Percentiles rank a stretch among this genome's conserved stretches.
Conservation (phyloP, 805 yeast species). For the Yarrowia deformans region DNA sequence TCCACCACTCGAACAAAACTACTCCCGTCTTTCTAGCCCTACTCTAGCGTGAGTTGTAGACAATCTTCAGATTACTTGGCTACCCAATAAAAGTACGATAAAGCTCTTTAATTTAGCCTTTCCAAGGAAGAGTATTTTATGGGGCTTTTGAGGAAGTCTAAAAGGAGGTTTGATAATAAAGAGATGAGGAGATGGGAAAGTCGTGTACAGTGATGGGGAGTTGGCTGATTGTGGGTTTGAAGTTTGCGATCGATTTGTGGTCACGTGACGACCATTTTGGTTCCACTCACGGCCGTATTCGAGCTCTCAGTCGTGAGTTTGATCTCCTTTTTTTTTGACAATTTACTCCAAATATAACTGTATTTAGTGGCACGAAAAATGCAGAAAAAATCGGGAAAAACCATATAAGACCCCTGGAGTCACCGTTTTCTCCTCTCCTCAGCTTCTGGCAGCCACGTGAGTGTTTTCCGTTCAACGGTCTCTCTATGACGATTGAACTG, state of each 20-base stretch:
- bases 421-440: too few relatives aligned
- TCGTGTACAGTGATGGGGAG: too few relatives aligned
- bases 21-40: not conserved
- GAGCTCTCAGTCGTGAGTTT: not conserved
- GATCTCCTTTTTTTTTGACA: not conserved
- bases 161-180: not conserved
- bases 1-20: not conserved
- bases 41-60: not conserved
- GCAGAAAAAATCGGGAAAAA: too few relatives aligned
- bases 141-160: slow-evolving; percentile 6
- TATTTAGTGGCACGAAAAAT: too few relatives aligned
- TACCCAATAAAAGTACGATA: not conserved
- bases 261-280: not conserved
- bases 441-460: too few relatives aligned
- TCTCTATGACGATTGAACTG: slow-evolving; percentile 21
- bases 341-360: too few relatives aligned
- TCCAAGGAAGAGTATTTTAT: not conserved
- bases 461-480: not conserved
- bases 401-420: too few relatives aligned
- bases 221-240: not conserved
- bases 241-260: too few relatives aligned
- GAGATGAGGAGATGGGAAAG: too few relatives aligned
- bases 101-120: not conserved
- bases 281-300: not conserved
- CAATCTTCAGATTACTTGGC: not conserved